A percentile compares a stretch with the other conserved stretches of the same genome.
Evolutionary conservation across 352 stramenopile genomes (phyloP).

Genomic region (Phytopythium cucurbitacearum): DNA sequence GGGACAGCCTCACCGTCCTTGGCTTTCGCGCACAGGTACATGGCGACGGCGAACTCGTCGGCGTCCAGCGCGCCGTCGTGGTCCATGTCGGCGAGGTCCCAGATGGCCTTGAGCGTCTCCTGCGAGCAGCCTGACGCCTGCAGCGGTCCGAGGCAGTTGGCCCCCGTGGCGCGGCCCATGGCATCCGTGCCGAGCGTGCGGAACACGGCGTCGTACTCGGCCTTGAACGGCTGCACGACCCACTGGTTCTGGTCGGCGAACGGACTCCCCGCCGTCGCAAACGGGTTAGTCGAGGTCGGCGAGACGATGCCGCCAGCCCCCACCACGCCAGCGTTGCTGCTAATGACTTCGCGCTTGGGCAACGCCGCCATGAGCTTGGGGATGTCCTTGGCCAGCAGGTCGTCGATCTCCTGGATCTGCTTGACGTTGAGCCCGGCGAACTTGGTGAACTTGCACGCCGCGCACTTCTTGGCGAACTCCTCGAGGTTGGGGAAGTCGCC

Average conservation of each 20-base stretch:
- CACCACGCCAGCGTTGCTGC: conserved; percentile 9
- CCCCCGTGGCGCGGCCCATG: conserved; percentile 47
- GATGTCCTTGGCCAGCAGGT: conserved; percentile 96
- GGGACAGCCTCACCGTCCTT: conserved; percentile 77
- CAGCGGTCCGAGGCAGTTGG: conserved; percentile 76
- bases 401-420: conserved; percentile 96
- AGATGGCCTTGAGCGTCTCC: conserved; percentile 80
- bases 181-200: conserved; percentile 55
- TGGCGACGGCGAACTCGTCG: conserved; percentile 89
- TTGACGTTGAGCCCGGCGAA: conserved; percentile 93
- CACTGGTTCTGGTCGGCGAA: conserved; percentile 28
- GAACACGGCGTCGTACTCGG: conserved; percentile 85
- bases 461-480: conserved; percentile 80
- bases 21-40: conserved; percentile 79
- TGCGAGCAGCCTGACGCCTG: conserved; percentile 59
- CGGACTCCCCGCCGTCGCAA: conserved; percentile 9
- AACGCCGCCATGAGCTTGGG: conserved; percentile 88
- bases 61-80: conserved; percentile 85
- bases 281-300: conserved; percentile 23
- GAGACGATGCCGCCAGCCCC: conserved; percentile 13
- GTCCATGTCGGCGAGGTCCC: conserved; percentile 89
- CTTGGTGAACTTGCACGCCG: conserved; percentile 87
- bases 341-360: conserved; percentile 39
- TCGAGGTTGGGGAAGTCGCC: conserved; percentile 94
- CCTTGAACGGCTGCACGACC: conserved; percentile 63